Evolutionary conservation across 2,329 filamentous ascomycete genomes (phyloP).

Genomic region (Clonostachys solani): DNA sequence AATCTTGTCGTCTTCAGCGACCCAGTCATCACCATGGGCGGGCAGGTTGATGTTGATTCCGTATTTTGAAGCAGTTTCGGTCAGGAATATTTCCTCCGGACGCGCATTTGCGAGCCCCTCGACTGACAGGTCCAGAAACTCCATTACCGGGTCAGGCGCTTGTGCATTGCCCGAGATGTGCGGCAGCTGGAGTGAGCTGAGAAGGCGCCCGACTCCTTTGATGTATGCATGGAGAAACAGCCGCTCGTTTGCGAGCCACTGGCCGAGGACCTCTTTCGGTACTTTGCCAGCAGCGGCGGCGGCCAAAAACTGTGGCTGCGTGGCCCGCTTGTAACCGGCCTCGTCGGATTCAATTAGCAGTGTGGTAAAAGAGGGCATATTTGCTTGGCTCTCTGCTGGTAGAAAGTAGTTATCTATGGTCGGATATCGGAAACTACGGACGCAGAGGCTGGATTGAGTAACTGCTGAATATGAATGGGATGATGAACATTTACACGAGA

Average conservation of each 20-base stretch:
- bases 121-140: slow-evolving; percentile 56
- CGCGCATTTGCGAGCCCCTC: slow-evolving; percentile 63
- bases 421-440: no score
- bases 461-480: no score
- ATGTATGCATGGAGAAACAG: slow-evolving; percentile 70
- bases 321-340: slow-evolving; percentile 47
- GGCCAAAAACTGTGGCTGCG: slow-evolving; percentile 62
- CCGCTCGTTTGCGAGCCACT: slow-evolving; percentile 69
- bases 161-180: neutral
- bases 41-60: slow-evolving; percentile 43
- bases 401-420: no score
- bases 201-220: slow-evolving; percentile 58
- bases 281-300: slow-evolving; percentile 60
- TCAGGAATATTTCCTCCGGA: slow-evolving; percentile 64
- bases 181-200: slow-evolving; percentile 49
- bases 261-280: slow-evolving; percentile 50
- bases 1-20: slow-evolving; percentile 24
- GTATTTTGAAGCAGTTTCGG: slow-evolving; percentile 58
- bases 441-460: no score
- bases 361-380: no score
- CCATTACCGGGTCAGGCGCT: neutral
- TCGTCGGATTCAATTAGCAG: slow-evolving; percentile 43
- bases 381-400: no score
- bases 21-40: slow-evolving; percentile 10
- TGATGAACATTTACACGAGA: no score